phyloP scores from a whole-genome alignment of 352 stramenopile species.

The Phytophthora quininea region DNA sequence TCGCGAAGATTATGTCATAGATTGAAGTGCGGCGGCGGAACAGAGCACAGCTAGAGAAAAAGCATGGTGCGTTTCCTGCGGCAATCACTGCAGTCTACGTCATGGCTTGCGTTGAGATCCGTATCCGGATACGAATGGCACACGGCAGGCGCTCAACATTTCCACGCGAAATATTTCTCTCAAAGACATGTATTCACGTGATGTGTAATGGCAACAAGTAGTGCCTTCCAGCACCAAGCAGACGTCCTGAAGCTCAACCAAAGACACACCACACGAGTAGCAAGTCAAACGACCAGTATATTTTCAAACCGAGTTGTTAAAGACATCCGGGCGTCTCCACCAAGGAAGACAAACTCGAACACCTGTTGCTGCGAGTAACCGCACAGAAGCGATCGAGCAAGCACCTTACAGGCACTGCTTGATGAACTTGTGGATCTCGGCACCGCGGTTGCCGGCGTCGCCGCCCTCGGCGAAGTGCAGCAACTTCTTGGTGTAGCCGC shows the following conservation, averaged over 20 bases:
- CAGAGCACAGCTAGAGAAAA: no score
- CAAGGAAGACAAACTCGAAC: constrained; percentile 13
- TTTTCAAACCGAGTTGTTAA: constrained; percentile 67
- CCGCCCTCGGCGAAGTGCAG: constrained; percentile 94
- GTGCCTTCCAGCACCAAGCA: not conserved
- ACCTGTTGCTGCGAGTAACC: constrained; percentile 21
- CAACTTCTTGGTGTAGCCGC: constrained; percentile 95
- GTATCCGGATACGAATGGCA: no score
- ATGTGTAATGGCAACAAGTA: no score
- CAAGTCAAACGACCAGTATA: constrained; percentile 40
- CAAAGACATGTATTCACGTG: not conserved
- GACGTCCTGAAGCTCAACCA: not conserved
- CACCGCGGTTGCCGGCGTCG: constrained; percentile 92
- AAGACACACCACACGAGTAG: constrained; percentile 6
- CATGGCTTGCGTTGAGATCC: no score
- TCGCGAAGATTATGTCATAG: no score
- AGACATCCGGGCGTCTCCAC: constrained; percentile 24
- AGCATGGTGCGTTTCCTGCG: no score
- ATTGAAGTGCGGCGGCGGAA: no score
- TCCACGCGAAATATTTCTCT: not conserved
- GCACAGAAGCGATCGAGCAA: constrained; percentile 14
- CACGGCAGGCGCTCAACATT: no score
- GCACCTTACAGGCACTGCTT: constrained; percentile 92
- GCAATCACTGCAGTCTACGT: no score
- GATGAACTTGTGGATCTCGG: constrained; percentile 95